Evolutionary conservation across 2,329 filamentous ascomycete genomes (phyloP).

Genomic region (Aspergillus sp.): DNA sequence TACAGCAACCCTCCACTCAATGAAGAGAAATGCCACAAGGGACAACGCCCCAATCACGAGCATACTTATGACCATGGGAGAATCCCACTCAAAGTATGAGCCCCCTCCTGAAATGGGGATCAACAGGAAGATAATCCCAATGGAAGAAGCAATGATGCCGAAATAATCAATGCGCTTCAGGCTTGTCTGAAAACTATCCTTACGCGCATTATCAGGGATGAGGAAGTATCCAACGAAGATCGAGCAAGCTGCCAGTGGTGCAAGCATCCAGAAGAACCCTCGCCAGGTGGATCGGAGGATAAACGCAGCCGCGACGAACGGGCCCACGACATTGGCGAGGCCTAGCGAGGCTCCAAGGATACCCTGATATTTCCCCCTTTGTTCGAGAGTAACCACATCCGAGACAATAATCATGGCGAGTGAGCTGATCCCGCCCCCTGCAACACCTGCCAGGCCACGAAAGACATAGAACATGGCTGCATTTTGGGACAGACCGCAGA

Average conservation of each 20-base stretch:
- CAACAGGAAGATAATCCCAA: conserved; percentile 59
- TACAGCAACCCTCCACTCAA: conserved; percentile 56
- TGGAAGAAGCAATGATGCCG: conserved; percentile 55
- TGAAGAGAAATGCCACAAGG: conserved; percentile 51
- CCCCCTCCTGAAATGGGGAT: conserved; percentile 65
- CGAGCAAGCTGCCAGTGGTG: conserved; percentile 51
- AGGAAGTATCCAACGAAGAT: conserved; percentile 51
- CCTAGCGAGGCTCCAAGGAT: conserved; percentile 48
- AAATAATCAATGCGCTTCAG: conserved; percentile 54
- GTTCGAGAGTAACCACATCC: conserved; percentile 59
- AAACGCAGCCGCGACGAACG: conserved; percentile 49
- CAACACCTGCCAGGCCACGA: conserved; percentile 61
- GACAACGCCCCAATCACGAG: conserved; percentile 51
- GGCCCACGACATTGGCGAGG: conserved; percentile 48
- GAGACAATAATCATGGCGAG: conserved; percentile 63
- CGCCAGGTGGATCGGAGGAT: conserved; percentile 46
- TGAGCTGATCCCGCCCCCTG: conserved; percentile 60
- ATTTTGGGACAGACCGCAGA: conserved; percentile 58
- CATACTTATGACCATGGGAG: conserved; percentile 61
- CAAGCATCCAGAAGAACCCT: conserved; percentile 52
- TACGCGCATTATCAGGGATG: conserved; percentile 53
- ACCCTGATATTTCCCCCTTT: conserved; percentile 57
- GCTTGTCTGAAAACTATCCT: conserved; percentile 41
- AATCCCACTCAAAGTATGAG: conserved; percentile 57
- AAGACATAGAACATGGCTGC: conserved; percentile 62